Percentiles rank a stretch among this genome's conserved stretches.
These are phyloP conservation scores for Penicillium sp. DNA, from an alignment of 2,329 filamentous ascomycete genomes.

Conservation along the genomic window DNA sequence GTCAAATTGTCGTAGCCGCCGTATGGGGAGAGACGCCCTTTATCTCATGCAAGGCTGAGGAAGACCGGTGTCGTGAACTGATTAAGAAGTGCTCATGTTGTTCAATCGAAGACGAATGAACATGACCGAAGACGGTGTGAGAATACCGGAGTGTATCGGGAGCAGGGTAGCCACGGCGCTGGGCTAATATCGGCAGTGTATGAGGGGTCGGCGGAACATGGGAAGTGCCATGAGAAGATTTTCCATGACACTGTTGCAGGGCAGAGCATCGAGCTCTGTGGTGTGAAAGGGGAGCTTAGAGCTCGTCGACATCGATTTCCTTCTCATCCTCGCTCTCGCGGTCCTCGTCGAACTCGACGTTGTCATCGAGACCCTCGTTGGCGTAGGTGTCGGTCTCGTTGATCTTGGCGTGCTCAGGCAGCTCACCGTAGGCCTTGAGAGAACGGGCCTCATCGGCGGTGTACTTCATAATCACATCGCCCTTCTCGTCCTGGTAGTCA, in stretches of 20 bases:
- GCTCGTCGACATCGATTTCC: constrained; percentile 93
- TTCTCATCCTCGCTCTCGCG: constrained; percentile 63
- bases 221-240: constrained; percentile 19
- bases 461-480: constrained; percentile 92
- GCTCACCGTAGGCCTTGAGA: constrained; percentile 94
- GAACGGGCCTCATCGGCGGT: constrained; percentile 89
- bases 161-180: constrained; percentile 15
- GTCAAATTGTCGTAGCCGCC: constrained; percentile 22
- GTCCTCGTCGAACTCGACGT: constrained; percentile 98
- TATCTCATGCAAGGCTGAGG: constrained; percentile 12
- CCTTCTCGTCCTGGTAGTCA: constrained; percentile 92
- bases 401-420: constrained; percentile 98
- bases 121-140: constrained; percentile 8
- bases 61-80: constrained; percentile 10
- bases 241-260: constrained; percentile 28
- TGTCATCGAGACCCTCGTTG: constrained; percentile 89
- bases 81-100: constrained; percentile 9
- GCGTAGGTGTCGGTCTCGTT: constrained; percentile 95
- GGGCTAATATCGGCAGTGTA: constrained; percentile 15
- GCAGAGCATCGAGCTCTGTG: constrained; percentile 29
- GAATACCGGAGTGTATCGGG: constrained; percentile 9
- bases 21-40: constrained; percentile 7
- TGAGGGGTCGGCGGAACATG: constrained; percentile 20
- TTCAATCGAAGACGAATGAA: constrained; percentile 12
- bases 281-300: constrained; percentile 52